A percentile compares a stretch with the other conserved stretches of the same genome.
These are phyloP conservation scores for Aspergillus biplanus DNA, from an alignment of 495 filamentous ascomycete species.

Conservation along the genomic window DNA sequence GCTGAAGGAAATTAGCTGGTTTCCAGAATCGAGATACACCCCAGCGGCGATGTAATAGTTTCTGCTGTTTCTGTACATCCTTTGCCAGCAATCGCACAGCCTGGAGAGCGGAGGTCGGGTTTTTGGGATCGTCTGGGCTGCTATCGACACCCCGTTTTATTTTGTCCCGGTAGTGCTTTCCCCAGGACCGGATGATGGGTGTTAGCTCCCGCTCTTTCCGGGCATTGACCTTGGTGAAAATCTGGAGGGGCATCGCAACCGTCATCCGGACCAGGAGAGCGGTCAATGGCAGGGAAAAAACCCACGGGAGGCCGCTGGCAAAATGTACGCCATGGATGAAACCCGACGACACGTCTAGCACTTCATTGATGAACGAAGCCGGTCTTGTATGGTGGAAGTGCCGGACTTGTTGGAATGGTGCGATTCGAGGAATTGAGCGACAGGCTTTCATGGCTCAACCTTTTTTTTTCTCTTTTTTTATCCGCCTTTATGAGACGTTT, in stretches of 20 bases:
- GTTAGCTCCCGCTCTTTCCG: constrained; percentile 47
- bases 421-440: constrained; percentile 5
- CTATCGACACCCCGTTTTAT: constrained; percentile 18
- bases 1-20: constrained; percentile 44
- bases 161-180: constrained; percentile 31
- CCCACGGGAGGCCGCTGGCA: constrained; percentile 68
- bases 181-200: constrained; percentile 58
- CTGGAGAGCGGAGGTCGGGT: neutral
- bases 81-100: neutral
- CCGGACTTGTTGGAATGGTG: constrained; percentile 35
- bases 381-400: constrained; percentile 52
- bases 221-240: constrained; percentile 52
- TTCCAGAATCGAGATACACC: constrained; percentile 55
- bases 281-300: constrained; percentile 67
- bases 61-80: constrained; percentile 28
- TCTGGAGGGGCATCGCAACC: constrained; percentile 60
- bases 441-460: constrained; percentile 3
- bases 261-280: constrained; percentile 63
- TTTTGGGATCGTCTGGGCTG: neutral
- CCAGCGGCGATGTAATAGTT: constrained; percentile 47
- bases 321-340: constrained; percentile 65
- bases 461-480: neutral
- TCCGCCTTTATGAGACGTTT: neutral
- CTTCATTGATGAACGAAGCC: constrained; percentile 46
- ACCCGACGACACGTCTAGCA: constrained; percentile 54